Conservation (phyloP, 1,284 basidiomycete species). For the Rhodotorula sp. region DNA sequence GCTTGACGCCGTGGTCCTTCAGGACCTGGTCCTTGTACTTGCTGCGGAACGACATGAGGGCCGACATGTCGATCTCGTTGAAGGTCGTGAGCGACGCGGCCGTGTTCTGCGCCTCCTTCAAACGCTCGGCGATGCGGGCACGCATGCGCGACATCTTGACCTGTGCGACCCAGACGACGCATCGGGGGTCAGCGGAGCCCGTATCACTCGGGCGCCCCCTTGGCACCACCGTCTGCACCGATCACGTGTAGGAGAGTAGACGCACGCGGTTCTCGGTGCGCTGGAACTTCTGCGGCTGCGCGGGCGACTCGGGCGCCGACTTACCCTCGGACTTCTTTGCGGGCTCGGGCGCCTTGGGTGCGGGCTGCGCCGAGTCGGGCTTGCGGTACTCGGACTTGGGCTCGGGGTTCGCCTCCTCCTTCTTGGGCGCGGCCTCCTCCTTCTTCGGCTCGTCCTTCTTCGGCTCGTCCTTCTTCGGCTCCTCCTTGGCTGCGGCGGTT, state of each 20-base stretch:
- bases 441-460: conserved; percentile 52
- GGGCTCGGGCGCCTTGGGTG: conserved; percentile 46
- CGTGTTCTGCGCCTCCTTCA: conserved; percentile 97
- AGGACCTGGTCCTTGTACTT: conserved; percentile 92
- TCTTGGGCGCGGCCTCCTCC: conserved; percentile 47
- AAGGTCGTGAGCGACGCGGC: conserved; percentile 97
- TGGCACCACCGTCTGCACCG: not conserved
- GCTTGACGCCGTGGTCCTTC: conserved; percentile 92
- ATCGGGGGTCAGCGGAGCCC: not conserved
- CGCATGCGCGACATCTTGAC: conserved; percentile 99
- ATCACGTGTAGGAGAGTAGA: not conserved
- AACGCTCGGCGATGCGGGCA: conserved; percentile 89
- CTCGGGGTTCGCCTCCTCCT: conserved; percentile 32
- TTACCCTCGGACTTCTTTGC: conserved; percentile 30
- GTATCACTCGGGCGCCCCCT: not conserved
- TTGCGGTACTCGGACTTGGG: conserved; percentile 40
- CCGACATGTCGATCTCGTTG: conserved; percentile 99
- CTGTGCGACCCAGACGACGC: conserved; percentile 50
- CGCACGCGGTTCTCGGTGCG: conserved; percentile 31
- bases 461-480: conserved; percentile 44
- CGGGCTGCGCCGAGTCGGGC: conserved; percentile 40
- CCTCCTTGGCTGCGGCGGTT: conserved; percentile 42
- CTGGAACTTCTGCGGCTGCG: conserved; percentile 6
- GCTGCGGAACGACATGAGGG: conserved; percentile 87
- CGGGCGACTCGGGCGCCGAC: conserved; percentile 10